Percentiles rank a stretch among this genome's conserved stretches.
Conservation (phyloP, 352 stramenopile genomes). For the Phytophthora megakarya region DNA sequence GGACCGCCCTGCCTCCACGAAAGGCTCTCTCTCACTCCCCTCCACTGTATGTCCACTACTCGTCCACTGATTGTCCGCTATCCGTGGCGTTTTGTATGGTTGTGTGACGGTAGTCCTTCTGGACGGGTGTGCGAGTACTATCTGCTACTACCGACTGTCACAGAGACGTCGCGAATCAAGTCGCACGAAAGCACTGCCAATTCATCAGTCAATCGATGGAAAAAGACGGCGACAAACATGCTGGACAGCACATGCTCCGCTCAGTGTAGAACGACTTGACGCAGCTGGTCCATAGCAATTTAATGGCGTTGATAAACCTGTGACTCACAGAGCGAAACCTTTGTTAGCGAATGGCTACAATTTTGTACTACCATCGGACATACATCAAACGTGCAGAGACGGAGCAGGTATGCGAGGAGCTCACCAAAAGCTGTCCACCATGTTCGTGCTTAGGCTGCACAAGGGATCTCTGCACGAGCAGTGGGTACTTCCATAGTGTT, state of each 20-base stretch:
- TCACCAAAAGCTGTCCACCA: too few relatives aligned
- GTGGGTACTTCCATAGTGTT: too few relatives aligned
- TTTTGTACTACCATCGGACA: constrained; percentile 11
- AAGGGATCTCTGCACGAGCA: too few relatives aligned
- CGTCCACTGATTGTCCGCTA: constrained; percentile 17
- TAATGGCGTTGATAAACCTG: too few relatives aligned
- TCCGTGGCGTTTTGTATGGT: neutral
- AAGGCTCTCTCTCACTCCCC: constrained; percentile 17
- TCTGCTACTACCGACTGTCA: constrained; percentile 17
- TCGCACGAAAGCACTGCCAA: neutral
- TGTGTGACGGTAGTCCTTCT: constrained; percentile 5
- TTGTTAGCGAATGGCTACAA: constrained; percentile 3
- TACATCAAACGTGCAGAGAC: neutral
- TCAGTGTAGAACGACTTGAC: neutral
- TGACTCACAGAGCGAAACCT: too few relatives aligned
- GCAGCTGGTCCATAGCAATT: too few relatives aligned
- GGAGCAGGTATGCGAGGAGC: neutral
- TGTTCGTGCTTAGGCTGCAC: too few relatives aligned
- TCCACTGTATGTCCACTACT: constrained; percentile 27
- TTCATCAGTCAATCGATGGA: neutral
- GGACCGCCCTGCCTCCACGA: constrained; percentile 34
- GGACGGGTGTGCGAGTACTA: neutral
- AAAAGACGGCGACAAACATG: neutral
- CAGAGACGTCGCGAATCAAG: constrained; percentile 25
- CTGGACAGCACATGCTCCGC: neutral